Percentiles rank a stretch among this genome's conserved stretches.
Conservation (phyloP, 73 alveolate species). For the Symbiodinium pilosum region DNA sequence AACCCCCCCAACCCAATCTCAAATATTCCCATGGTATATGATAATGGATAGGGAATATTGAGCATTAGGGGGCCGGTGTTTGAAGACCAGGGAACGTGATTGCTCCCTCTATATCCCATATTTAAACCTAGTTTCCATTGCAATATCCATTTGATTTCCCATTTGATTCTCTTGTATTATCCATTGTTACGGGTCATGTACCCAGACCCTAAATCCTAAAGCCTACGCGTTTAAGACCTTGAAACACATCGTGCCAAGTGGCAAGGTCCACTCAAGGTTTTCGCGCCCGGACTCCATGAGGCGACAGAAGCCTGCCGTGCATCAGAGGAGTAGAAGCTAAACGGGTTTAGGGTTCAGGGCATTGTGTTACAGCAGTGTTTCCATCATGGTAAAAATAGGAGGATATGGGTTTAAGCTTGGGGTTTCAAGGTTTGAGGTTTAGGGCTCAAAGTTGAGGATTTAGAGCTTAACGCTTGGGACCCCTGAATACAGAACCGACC, state of each 20-base stretch:
- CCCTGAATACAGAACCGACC: too few species aligned
- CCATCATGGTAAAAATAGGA: not conserved
- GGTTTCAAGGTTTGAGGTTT: not conserved
- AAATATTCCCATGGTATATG: too few species aligned
- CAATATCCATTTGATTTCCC: too few species aligned
- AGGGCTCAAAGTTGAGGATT: not conserved
- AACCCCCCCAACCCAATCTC: too few species aligned
- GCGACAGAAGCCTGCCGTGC: constrained; percentile 57
- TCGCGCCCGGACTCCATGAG: constrained; percentile 83
- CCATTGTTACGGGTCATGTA: too few species aligned
- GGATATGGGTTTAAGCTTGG: not conserved
- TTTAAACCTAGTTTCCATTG: too few species aligned
- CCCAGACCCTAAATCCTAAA: not conserved
- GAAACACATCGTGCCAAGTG: not conserved
- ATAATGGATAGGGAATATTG: too few species aligned
- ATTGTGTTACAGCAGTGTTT: not conserved
- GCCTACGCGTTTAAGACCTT: not conserved
- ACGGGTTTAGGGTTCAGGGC: not conserved
- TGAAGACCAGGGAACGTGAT: too few species aligned
- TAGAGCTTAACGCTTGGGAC: not conserved
- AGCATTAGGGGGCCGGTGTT: too few species aligned
- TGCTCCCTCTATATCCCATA: too few species aligned
- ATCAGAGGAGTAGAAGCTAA: not conserved
- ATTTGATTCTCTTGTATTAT: too few species aligned
- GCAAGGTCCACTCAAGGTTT: constrained; percentile 58